phyloP scores from a whole-genome alignment of 345 rosid species.

The Adansonia digitata region DNA sequence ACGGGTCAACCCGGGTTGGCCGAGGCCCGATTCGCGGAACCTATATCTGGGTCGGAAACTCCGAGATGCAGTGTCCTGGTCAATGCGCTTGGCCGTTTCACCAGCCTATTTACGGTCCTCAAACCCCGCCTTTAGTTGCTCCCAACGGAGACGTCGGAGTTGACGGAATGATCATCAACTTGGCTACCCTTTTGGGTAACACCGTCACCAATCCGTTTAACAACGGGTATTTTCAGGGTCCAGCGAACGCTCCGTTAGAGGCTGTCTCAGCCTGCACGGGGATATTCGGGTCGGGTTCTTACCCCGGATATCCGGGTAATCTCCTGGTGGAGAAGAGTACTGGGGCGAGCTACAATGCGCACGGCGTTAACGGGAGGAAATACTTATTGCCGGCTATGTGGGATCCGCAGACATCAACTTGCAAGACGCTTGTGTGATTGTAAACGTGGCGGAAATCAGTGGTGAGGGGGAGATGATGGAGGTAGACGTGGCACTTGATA shows the following conservation, averaged over 20 bases:
- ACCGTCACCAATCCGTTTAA: slow-evolving; percentile 76
- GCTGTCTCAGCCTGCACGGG: slow-evolving; percentile 80
- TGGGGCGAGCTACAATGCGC: slow-evolving; percentile 76
- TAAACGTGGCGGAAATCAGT: slow-evolving; percentile 22
- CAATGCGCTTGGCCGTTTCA: slow-evolving; percentile 98
- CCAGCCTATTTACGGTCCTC: slow-evolving; percentile 88
- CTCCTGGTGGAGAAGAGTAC: slow-evolving; percentile 53
- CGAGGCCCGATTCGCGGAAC: slow-evolving; percentile 36
- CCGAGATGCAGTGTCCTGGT: slow-evolving; percentile 81
- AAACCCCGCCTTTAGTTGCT: slow-evolving; percentile 68
- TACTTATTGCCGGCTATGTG: slow-evolving; percentile 83
- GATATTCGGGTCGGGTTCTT: slow-evolving; percentile 73
- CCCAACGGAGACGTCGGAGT: slow-evolving; percentile 94
- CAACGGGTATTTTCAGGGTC: slow-evolving; percentile 69
- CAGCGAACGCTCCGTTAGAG: slow-evolving; percentile 58
- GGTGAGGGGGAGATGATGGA: neutral
- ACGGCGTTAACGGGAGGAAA: slow-evolving; percentile 67
- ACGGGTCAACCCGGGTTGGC: slow-evolving; percentile 34
- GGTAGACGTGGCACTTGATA: slow-evolving; percentile 1
- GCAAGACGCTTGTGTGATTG: slow-evolving; percentile 45
- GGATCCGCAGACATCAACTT: slow-evolving; percentile 67
- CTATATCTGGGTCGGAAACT: slow-evolving; percentile 84
- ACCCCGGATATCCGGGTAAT: slow-evolving; percentile 78
- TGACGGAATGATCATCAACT: slow-evolving; percentile 85
- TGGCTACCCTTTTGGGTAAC: slow-evolving; percentile 71